Base-by-base conservation (phyloP, 768 basidiomycete genomes). In the Steccherinum ochraceum region DNA sequence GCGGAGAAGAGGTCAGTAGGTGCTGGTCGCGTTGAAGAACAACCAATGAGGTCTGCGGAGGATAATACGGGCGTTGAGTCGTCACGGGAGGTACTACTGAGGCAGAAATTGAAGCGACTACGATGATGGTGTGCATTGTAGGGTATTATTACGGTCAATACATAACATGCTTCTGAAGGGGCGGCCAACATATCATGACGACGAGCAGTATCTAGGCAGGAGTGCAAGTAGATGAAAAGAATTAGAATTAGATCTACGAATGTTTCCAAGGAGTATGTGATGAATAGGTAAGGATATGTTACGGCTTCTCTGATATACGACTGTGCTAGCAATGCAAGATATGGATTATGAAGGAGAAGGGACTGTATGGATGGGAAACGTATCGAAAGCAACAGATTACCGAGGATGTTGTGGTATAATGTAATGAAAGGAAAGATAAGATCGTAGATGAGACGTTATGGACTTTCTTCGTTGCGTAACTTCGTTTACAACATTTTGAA, bases 1-100 rank as follows among this genome's bases (percentile, higher is more conserved):
- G 73, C 72, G 19, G 76, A 70, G 52, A 77, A 71, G 30, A 35
- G 30, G 30, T 7, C n/a, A n/a, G n/a, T n/a, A n/a, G n/a, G n/a
- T n/a, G n/a, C n/a, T n/a, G n/a, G 30, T 7, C 7, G 30, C 16
- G 16, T 35, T 35, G 30, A 35, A 7, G 30, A 60, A 64, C 64
- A 24, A 46, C 45, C 19, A 53, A 56, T 35, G 16, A 25, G 12
- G 24, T 27, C 19, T 23, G 30, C 7, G 7, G 30, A 35, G 7
- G 16, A 7, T 16, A 16, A 16, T 35, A 16, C 30, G 7, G 16
- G 7, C 16, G 30, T 16, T 35, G 30, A 35, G 30, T 35, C 30
- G 7, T 35, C 30, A 16, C 30, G 16, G 30, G 16, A 35, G 16
- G 16, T 16, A 7, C 30, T 35, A 7, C 7, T 35, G 30, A 35